Evolutionary conservation across 169 alveolate genomes (phyloP).

Genomic region (Plasmodium gaboni): DNA sequence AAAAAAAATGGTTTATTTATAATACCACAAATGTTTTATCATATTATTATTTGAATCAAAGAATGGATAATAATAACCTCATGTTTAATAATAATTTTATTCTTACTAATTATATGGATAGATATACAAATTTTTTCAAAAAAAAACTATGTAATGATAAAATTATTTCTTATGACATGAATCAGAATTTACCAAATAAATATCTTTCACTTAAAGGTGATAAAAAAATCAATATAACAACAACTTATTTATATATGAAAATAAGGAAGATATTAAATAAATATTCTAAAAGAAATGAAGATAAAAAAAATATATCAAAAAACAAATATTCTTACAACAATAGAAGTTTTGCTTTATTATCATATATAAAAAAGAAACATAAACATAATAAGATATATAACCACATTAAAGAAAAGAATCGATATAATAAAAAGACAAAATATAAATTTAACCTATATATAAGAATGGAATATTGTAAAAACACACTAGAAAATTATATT

Average conservation of each 20-base stretch:
- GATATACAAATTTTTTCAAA: no score
- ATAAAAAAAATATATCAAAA: neutral
- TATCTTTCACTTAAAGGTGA: no score
- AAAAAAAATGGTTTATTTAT: no score
- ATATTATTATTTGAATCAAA: no score
- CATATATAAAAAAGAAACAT: slow-evolving; percentile 5
- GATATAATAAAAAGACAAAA: neutral
- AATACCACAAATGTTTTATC: no score
- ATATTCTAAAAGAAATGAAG: neutral
- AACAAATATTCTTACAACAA: neutral
- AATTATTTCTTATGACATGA: no score
- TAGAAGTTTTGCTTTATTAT: neutral
- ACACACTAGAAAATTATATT: slow-evolving; percentile 46
- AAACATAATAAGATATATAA: slow-evolving; percentile 1
- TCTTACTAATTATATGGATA: no score
- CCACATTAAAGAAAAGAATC: neutral
- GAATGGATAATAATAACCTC: no score
- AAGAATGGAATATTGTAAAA: slow-evolving; percentile 61
- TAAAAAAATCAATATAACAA: no score
- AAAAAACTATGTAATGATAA: no score
- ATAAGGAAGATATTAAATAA: neutral
- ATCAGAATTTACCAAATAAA: no score
- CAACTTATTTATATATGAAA: neutral
- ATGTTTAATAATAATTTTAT: no score
- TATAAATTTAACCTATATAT: slow-evolving; percentile 48